Conservation (phyloP, 257 asterid species). For the Mentha longifolia region DNA sequence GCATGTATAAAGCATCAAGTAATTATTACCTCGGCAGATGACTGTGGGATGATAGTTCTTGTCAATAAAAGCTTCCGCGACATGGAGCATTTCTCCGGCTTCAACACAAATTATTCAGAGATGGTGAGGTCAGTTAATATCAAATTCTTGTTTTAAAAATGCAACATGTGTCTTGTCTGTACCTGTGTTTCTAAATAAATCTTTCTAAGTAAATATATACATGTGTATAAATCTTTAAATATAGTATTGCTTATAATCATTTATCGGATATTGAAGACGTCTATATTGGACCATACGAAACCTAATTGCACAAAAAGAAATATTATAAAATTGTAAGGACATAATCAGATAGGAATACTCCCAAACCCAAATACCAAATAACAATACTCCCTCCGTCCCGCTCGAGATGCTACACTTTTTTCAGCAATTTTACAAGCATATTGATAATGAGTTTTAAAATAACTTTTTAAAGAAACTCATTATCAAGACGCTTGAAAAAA, state of each 20-base stretch:
- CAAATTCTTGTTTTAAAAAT: neutral
- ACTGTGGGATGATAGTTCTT: conserved; percentile 91
- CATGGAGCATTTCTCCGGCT: conserved; percentile 99
- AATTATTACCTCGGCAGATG: conserved; percentile 78
- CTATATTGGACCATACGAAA: neutral
- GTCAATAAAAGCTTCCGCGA: conserved; percentile 97
- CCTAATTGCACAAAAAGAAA: conserved; percentile 1
- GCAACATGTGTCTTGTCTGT: too few relatives aligned
- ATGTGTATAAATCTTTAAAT: neutral
- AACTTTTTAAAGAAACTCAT: too few relatives aligned
- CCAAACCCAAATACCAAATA: neutral
- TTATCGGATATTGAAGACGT: neutral
- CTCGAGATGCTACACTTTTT: too few relatives aligned
- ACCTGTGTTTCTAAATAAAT: neutral
- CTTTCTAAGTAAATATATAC: too few relatives aligned
- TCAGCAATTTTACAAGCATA: too few relatives aligned
- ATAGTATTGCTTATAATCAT: neutral
- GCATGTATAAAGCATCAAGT: neutral
- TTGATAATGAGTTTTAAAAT: too few relatives aligned
- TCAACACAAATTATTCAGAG: conserved; percentile 33
- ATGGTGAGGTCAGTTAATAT: conserved; percentile 17
- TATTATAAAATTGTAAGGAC: conserved; percentile 5
- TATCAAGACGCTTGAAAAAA: too few relatives aligned
- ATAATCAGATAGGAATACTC: conserved; percentile 4
- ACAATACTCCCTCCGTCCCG: too few relatives aligned